These are phyloP conservation scores for Elongisporangium prolatum DNA, from an alignment of 352 stramenopile genomes.

Conservation along the genomic window DNA sequence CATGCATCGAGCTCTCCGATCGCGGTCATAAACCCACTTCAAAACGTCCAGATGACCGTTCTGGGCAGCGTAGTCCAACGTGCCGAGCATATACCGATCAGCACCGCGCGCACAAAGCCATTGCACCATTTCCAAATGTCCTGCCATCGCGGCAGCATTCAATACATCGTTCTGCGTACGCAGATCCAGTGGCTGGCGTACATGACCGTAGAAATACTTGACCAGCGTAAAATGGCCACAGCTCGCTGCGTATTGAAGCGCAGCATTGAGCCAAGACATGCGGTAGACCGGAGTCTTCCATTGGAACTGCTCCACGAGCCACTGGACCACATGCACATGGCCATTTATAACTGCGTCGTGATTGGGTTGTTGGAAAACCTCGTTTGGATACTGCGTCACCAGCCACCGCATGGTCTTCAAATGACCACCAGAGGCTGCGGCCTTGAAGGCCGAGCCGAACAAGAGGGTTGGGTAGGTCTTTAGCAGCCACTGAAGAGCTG, in stretches of 20 bases:
- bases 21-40: conserved; percentile 12
- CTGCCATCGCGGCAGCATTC: not conserved
- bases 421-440: not conserved
- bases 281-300: not conserved
- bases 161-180: conserved; percentile 1
- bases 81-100: conserved; percentile 31
- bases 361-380: not conserved
- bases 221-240: not conserved
- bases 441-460: not conserved
- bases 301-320: conserved; percentile 12
- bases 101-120: conserved; percentile 1
- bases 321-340: conserved; percentile 25
- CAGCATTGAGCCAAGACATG: not conserved
- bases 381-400: not conserved
- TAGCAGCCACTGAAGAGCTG: not conserved
- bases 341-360: conserved; percentile 3
- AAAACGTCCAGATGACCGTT: conserved; percentile 48
- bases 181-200: not conserved
- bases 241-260: not conserved
- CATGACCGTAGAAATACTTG: not conserved
- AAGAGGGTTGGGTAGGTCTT: not conserved
- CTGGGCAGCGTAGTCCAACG: conserved; percentile 38
- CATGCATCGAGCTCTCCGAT: not conserved
- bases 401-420: not conserved
- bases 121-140: conserved; percentile 4